Base-by-base conservation (phyloP, 2,329 filamentous ascomycete species). In the Neopestalotiopsis sp. region DNA sequence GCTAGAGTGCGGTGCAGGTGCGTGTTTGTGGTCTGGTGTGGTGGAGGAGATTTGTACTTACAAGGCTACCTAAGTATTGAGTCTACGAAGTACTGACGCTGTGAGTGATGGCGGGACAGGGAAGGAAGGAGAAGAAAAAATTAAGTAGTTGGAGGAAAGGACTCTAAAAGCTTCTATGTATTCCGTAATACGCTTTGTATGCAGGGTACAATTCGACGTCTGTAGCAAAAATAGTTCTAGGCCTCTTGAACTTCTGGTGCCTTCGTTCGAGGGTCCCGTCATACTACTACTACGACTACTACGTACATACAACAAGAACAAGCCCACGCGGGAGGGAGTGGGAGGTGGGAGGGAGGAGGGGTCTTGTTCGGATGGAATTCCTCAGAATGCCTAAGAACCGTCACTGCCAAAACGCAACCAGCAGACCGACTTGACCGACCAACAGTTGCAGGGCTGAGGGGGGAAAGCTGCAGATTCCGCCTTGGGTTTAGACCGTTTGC, bases 371-470 rank as follows among this genome's bases (percentile, higher is more conserved):
- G 32, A 65, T 65, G 63, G 63, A 65, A 65, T 56, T 65, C 32
- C 63, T 65, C 42, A 65, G 63, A 65, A 65, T 32, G 63, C 63
- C 49, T 49, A 57, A 65, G 63, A 65, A 64, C 61, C n/a, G 42
- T 28, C 20, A 62, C 57, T 30, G 24, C 14, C 12, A 64, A 17
- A 6, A 52, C 17, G 45, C 45, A 38, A 10, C 34, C 34, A 38
- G 34, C 34, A 38, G 34, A 38, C 34, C 34, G 34, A 38, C 34
- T 28, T 10, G 45, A 20, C 45, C 7, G 45, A 17, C 45, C 17
- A 42, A 42, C 34, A 40, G 59, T 42, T 28, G 24, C 24, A 65
- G 62, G 63, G 63, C 63, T 65, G 63, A 65, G 32, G 38, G 40
- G 34, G 34, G 34, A 28, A 52, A 56, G 49, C 45, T 40, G 34